Base-by-base conservation (phyloP, 2,329 filamentous ascomycete genomes). In the Diplocarpon rosae region DNA sequence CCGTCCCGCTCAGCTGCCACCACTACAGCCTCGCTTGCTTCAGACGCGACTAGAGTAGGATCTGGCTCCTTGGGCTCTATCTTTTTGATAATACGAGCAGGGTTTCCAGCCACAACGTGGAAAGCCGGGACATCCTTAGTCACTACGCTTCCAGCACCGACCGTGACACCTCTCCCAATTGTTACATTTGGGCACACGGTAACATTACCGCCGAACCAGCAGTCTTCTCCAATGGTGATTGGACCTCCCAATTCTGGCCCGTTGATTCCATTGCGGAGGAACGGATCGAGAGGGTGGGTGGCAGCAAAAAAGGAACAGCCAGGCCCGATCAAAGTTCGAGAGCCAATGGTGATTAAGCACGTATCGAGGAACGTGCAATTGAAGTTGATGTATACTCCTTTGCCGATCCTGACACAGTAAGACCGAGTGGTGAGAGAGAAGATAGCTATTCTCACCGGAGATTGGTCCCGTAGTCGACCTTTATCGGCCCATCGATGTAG, bases 141-240 rank as follows among this genome's bases (percentile, higher is more conserved):
- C 17, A 94, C 86, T 3, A 93, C 84, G 59, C 81, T 86, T 1
- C 83, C 85, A 1, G 88, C 87, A 1, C 85, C 88, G 48, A 94
- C 72, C 0, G 80, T 84, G 4, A 69, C 71, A 0, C 87, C 86
- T 43, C 73, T 70, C 0, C 88, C 87, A 52, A 94, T 82, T 1
- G 74, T 89, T 17, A 94, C 78, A 0, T 87, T 87, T 0, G 85
- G 78, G 35, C 89, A 66, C 14, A 94, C 75, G 16, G 70, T 76
- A 5, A 78, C 78, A 57, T 80, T 81, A 0, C 83, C 83, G 1
- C 80, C 84, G 27, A 90, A 64, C 85, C 85, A 87, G 64, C 84
- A 85, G 65, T 94, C 87, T 52, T 87, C 80, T 0, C 81, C 85
- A 42, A 94, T 78, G 29, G 69, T 72, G 49, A 95, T 85, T 9